Conservation (phyloP, 179 eudicot genomes). For the Heliamphora pulchella region DNA sequence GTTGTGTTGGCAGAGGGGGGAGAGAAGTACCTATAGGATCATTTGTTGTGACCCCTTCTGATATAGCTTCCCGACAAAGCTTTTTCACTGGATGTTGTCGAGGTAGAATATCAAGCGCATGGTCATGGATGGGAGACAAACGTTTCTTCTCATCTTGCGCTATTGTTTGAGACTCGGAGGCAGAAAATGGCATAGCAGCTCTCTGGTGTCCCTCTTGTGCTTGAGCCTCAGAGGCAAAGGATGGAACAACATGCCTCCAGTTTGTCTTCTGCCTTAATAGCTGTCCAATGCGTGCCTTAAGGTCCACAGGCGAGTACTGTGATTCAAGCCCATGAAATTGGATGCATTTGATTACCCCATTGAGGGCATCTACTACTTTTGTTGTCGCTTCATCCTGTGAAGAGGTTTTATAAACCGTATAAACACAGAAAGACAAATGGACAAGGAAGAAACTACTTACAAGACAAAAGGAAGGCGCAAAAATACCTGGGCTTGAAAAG, state of each 20-base stretch:
- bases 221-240: background rate
- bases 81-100: background rate
- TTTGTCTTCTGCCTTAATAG: slow-evolving; percentile 10
- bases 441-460: background rate
- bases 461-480: background rate
- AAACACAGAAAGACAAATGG: background rate
- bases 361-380: slow-evolving; percentile 11
- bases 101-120: background rate
- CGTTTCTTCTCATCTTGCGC: slow-evolving; percentile 15
- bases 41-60: background rate
- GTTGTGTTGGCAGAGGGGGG: background rate
- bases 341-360: slow-evolving; percentile 18
- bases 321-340: slow-evolving; percentile 22
- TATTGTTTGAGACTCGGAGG: background rate
- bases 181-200: background rate
- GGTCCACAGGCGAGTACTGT: slow-evolving; percentile 16
- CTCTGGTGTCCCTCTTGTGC: background rate
- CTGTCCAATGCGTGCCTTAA: slow-evolving; percentile 14
- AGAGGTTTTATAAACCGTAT: slow-evolving; percentile 1
- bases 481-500: slow-evolving; percentile 21
- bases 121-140: slow-evolving; percentile 8
- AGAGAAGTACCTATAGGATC: background rate
- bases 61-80: background rate
- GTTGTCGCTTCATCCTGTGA: slow-evolving; percentile 16
- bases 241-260: slow-evolving; percentile 7